A percentile compares a stretch with the other conserved stretches of the same genome.
These are phyloP conservation scores for Talaromyces liani DNA, from an alignment of 495 filamentous ascomycete genomes.

Conservation along the genomic window DNA sequence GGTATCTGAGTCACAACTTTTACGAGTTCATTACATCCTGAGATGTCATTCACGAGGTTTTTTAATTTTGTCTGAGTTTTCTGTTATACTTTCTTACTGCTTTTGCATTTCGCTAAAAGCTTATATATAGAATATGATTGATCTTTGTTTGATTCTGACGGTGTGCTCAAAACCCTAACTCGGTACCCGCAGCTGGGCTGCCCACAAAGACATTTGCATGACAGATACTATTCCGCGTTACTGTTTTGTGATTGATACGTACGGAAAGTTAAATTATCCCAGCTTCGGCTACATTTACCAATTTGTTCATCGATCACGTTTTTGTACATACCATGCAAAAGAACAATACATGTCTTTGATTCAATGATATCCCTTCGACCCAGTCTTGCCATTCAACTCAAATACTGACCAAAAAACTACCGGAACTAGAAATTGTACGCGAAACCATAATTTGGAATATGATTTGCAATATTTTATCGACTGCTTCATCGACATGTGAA, in stretches of 20 bases:
- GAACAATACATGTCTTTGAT: background rate
- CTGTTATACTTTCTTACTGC: background rate
- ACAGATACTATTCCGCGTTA: background rate
- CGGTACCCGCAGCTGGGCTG: background rate
- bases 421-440: background rate
- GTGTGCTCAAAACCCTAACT: background rate
- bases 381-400: background rate
- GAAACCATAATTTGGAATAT: background rate
- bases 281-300: background rate
- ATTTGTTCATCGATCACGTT: background rate
- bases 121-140: background rate
- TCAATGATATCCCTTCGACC: background rate
- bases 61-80: background rate
- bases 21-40: constrained; percentile 14
- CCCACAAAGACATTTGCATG: background rate
- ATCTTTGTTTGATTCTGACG: background rate
- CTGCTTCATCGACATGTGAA: background rate
- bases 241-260: background rate
- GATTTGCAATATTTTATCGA: background rate
- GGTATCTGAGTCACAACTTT: constrained; percentile 4
- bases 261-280: background rate
- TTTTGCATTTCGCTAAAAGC: background rate
- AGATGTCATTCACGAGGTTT: constrained; percentile 23
- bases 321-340: background rate
- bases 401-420: background rate